Percentiles rank a stretch among this genome's conserved stretches.
Conservation (phyloP, 208 protist genomes). For the Trypanosomatidae sp. region DNA sequence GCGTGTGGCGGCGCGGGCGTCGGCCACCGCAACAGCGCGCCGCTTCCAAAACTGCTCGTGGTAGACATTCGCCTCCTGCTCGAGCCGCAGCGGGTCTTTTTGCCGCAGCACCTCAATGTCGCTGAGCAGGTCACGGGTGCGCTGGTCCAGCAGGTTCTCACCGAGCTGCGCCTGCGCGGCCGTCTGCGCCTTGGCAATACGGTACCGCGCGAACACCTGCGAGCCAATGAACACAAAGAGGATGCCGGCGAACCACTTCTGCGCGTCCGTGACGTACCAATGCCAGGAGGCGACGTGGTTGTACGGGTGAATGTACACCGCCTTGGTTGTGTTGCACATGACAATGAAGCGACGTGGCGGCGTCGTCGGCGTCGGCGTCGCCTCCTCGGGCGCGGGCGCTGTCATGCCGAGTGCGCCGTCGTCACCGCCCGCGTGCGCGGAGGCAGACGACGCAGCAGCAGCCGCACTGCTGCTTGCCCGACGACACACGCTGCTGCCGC, state of each 20-base stretch:
- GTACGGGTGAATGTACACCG: conserved; percentile 71
- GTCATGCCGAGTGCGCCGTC: too few relatives aligned
- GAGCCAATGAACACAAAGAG: conserved; percentile 66
- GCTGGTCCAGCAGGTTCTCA: conserved; percentile 79
- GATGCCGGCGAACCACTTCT: conserved; percentile 73
- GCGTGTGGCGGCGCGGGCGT: conserved; percentile 37
- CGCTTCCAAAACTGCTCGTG: conserved; percentile 86
- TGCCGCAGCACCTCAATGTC: conserved; percentile 78
- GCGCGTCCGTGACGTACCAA: conserved; percentile 80
- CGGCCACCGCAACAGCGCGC: conserved; percentile 36
- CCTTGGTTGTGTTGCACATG: conserved; percentile 76
- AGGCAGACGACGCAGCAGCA: too few relatives aligned
- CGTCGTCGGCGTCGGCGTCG: conserved; percentile 6
- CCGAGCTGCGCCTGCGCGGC: conserved; percentile 69
- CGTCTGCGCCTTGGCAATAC: conserved; percentile 57
- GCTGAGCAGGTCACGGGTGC: conserved; percentile 54
- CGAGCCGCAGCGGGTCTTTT: conserved; percentile 75
- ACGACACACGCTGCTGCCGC: too few relatives aligned
- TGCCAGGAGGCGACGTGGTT: conserved; percentile 85
- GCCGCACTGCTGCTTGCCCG: too few relatives aligned
- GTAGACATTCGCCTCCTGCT: conserved; percentile 77
- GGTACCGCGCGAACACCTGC: conserved; percentile 71
- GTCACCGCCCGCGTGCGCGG: too few relatives aligned
- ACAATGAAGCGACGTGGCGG: conserved; percentile 72
- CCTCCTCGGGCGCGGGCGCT: too few relatives aligned